Evolutionary conservation across 2,329 filamentous ascomycete genomes (phyloP).

Genomic region (Aspergillus neotritici): DNA sequence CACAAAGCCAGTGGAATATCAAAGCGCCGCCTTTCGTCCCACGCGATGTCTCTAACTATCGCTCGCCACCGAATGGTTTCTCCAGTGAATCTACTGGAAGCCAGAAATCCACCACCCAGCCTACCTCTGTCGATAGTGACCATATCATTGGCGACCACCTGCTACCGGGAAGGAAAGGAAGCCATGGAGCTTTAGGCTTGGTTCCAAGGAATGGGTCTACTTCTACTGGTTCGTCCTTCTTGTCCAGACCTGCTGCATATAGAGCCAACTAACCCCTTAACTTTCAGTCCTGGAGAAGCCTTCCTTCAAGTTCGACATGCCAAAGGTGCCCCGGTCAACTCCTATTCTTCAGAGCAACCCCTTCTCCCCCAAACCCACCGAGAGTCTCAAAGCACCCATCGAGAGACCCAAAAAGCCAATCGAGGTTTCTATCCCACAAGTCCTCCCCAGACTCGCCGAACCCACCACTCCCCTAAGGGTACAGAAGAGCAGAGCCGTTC

Average conservation of each 20-base stretch:
- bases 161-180: slow-evolving; percentile 14
- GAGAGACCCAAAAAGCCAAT: too few species aligned
- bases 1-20: neutral
- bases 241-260: too few species aligned
- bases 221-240: too few species aligned
- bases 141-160: slow-evolving; percentile 20
- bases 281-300: neutral
- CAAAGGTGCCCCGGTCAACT: too few species aligned
- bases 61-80: neutral
- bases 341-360: too few species aligned
- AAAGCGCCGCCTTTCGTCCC: slow-evolving; percentile 1
- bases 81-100: neutral
- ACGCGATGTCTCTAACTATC: neutral
- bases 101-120: too few species aligned
- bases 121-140: neutral
- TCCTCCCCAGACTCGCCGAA: too few species aligned
- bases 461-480: too few species aligned
- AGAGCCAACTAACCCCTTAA: neutral
- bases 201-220: too few species aligned
- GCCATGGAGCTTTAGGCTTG: neutral
- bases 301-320: neutral
- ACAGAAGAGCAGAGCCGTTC: neutral
- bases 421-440: too few species aligned
- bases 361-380: too few species aligned
- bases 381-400: too few species aligned